Evolutionary conservation across 345 rosid genomes (phyloP), one percentile per base, ranked within the genome.

Genomic region (Hypericum perforatum): DNA sequence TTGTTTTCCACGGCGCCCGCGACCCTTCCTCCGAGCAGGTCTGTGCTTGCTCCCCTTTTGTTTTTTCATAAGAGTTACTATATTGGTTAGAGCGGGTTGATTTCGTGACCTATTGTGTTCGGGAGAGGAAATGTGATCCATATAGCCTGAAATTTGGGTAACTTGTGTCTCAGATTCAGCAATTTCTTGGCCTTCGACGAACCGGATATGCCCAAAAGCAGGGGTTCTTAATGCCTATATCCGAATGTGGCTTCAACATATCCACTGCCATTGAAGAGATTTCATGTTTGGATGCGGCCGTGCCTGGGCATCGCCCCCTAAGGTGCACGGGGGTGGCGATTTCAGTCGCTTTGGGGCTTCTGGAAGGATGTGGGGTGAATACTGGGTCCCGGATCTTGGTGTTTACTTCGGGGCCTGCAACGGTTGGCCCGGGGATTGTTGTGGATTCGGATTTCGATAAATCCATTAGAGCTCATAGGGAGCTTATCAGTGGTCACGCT

Each of bases 371-470:
- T 65, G 77, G 36, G 8, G 61, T 74, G 55, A 81, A 73, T 69
- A 69, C 77, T 1, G 95, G 97, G 7, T 64, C 97, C 43, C 77
- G 97, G 68, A 77, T 88, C 47, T 79, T 91, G 90, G 92, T 85
- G 56, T 91, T 91, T 67, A 79, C 95, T 16, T 85, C 98, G 16
- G 98, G 98, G 38, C 97, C 98, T 8, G 84, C 95, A 16, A 92
- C 97, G 44, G 53, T 80, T 53, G 98, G 97, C 44, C 95, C 95
- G 0, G 97, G 98, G 57, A 80, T 85, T 49, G 51, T 88, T 5
- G 97, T 92, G 43, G 77, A 80, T 53, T 74, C 81, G 0, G 79
- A 88, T 73, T 66, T 72, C 38, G 56, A 57, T 56, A 70, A 76
- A 67, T 51, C 90, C 29, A 83, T 92, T 55, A 78, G 98, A 73